Conservation (phyloP, 495 filamentous ascomycete genomes). For the Aspergillus hancockii region DNA sequence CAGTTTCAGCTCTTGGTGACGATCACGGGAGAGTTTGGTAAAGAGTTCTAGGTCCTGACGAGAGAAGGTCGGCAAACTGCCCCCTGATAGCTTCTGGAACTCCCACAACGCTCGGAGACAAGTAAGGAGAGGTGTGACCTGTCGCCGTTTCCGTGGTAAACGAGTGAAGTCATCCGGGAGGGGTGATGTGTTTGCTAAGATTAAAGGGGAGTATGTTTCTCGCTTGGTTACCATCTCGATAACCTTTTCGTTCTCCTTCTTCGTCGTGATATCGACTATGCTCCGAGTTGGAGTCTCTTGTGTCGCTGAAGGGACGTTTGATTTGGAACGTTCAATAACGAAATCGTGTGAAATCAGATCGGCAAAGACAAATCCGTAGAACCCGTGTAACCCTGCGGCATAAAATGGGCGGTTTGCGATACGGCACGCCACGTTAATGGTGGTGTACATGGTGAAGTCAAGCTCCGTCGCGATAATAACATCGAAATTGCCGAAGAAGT, state of each 20-base stretch:
- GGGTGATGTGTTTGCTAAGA: slow-evolving; percentile 72
- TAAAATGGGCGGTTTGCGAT: slow-evolving; percentile 80
- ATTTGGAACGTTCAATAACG: slow-evolving; percentile 78
- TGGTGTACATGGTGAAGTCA: slow-evolving; percentile 66
- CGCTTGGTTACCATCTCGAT: slow-evolving; percentile 91
- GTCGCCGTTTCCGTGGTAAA: slow-evolving; percentile 64
- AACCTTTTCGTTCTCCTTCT: slow-evolving; percentile 70
- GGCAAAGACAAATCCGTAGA: slow-evolving; percentile 94
- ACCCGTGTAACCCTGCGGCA: slow-evolving; percentile 80
- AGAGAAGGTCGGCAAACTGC: slow-evolving; percentile 55
- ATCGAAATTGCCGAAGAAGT: slow-evolving; percentile 77
- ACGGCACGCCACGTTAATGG: slow-evolving; percentile 81
- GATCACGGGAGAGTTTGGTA: slow-evolving; percentile 72
- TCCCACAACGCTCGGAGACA: slow-evolving; percentile 85
- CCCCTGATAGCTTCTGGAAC: slow-evolving; percentile 58
- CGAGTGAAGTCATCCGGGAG: slow-evolving; percentile 69
- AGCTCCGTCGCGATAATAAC: slow-evolving; percentile 91
- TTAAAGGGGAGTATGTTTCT: slow-evolving; percentile 80
- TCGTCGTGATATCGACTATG: slow-evolving; percentile 68
- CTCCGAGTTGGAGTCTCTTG: slow-evolving; percentile 79
- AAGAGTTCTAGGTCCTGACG: slow-evolving; percentile 66
- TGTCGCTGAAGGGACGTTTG: slow-evolving; percentile 66
- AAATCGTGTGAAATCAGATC: slow-evolving; percentile 88
- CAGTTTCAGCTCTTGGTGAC: slow-evolving; percentile 73
- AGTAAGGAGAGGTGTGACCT: slow-evolving; percentile 77